These are phyloP conservation scores for Fusarium verticillioides DNA, from an alignment of 2,329 filamentous ascomycete genomes.

Conservation along the genomic window DNA sequence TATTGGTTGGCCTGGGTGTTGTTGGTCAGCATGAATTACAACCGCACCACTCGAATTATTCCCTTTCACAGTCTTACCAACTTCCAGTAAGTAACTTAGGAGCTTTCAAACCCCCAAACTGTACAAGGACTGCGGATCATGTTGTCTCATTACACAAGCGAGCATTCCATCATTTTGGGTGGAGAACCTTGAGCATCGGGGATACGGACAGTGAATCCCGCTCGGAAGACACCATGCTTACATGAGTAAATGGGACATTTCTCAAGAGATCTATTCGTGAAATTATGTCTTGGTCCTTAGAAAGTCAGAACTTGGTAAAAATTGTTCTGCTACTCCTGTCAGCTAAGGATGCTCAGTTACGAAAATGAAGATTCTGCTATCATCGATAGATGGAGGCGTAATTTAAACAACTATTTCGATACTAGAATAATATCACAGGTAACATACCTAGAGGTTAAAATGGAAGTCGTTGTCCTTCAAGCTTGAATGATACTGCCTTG, in stretches of 20 bases:
- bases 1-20: neutral
- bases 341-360: neutral
- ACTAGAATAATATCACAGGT: no score
- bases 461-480: neutral
- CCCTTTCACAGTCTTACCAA: neutral
- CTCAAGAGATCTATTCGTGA: neutral
- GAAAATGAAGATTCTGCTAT: neutral
- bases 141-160: neutral
- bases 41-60: neutral
- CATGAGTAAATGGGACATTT: neutral
- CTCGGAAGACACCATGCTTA: neutral
- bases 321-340: neutral
- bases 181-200: conserved; percentile 13
- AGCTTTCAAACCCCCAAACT: neutral
- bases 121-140: neutral
- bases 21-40: neutral
- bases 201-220: conserved; percentile 2
- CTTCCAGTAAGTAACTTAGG: neutral
- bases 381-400: rapidly evolving
- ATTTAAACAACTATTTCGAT: no score
- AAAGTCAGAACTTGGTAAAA: neutral
- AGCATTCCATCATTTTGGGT: conserved; percentile 10
- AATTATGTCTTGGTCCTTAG: neutral
- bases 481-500: neutral
- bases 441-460: neutral